A percentile compares a stretch with the other conserved stretches of the same genome.
Evolutionary conservation across 2,329 filamentous ascomycete species (phyloP).

Genomic region (Phaeosphaeria sp.): DNA sequence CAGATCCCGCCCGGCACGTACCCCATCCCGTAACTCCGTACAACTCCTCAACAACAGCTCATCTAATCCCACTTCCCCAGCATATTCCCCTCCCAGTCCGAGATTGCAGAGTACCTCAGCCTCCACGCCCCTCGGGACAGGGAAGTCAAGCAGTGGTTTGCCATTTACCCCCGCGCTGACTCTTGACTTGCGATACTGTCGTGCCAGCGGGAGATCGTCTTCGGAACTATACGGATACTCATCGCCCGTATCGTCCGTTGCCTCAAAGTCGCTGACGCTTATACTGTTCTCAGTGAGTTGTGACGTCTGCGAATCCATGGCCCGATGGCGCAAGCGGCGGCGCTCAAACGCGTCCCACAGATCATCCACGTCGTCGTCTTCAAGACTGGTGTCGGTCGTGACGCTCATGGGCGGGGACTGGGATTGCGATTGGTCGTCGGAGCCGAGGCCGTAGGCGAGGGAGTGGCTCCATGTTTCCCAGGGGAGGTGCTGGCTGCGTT

Average conservation of each 20-base stretch:
- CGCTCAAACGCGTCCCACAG: slow-evolving; percentile 44
- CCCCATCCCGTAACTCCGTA: slow-evolving; percentile 39
- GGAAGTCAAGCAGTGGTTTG: slow-evolving; percentile 43
- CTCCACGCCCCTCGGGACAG: slow-evolving; percentile 38
- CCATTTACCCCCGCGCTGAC: slow-evolving; percentile 42
- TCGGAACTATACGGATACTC: slow-evolving; percentile 17
- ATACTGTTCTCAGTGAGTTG: background rate
- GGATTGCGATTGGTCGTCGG: slow-evolving; percentile 28
- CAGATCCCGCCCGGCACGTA: slow-evolving; percentile 37
- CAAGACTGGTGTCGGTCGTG: slow-evolving; percentile 38
- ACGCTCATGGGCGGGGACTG: slow-evolving; percentile 41
- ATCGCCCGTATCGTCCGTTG: background rate
- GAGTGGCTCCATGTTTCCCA: slow-evolving; percentile 46
- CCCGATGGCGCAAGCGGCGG: slow-evolving; percentile 15
- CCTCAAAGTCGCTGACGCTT: background rate
- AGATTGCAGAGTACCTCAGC: slow-evolving; percentile 32
- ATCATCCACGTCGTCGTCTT: slow-evolving; percentile 46
- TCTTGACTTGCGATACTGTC: slow-evolving; percentile 20
- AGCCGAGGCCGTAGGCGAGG: slow-evolving; percentile 37
- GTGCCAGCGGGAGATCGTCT: slow-evolving; percentile 8
- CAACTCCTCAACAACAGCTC: slow-evolving; percentile 39
- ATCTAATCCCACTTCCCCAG: slow-evolving; percentile 22
- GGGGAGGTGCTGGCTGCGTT: slow-evolving; percentile 35
- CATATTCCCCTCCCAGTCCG: slow-evolving; percentile 30
- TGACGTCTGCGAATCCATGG: slow-evolving; percentile 5